These are phyloP conservation scores for Aspergillus steynii DNA, from an alignment of 495 filamentous ascomycete species.

Conservation along the genomic window DNA sequence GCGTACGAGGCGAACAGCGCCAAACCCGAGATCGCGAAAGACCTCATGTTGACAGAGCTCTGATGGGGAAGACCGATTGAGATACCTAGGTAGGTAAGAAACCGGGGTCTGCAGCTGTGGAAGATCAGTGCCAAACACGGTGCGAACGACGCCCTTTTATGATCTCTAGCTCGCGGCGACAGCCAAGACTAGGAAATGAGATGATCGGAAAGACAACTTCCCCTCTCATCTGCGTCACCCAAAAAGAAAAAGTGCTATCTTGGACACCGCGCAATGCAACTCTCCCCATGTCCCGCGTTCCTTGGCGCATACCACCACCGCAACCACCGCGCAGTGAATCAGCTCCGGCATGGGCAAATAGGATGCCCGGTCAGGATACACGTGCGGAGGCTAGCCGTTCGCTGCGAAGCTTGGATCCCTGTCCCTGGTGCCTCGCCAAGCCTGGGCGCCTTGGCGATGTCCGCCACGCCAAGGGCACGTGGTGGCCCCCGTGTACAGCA, in stretches of 20 bases:
- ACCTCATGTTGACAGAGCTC: constrained; percentile 25
- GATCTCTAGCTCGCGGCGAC: background rate
- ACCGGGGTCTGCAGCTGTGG: constrained; percentile 11
- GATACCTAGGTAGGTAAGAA: background rate
- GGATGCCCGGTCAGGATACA: constrained; percentile 9
- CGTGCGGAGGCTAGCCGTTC: constrained; percentile 16
- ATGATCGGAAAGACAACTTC: background rate
- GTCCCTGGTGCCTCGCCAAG: background rate
- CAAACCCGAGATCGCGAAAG: constrained; percentile 18
- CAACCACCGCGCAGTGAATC: background rate
- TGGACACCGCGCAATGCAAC: background rate
- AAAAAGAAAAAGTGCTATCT: background rate
- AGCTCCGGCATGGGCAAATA: constrained; percentile 2
- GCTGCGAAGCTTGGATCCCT: constrained; percentile 8
- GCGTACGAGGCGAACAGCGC: constrained; percentile 24
- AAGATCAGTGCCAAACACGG: constrained; percentile 10
- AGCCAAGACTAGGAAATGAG: constrained; percentile 1
- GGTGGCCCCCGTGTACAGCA: background rate
- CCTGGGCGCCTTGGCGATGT: background rate
- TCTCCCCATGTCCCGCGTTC: constrained; percentile 5
- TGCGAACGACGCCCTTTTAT: constrained; percentile 1
- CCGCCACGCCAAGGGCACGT: constrained; percentile 6
- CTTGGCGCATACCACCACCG: constrained; percentile 15
- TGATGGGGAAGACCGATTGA: constrained; percentile 1
- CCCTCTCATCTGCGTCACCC: background rate